Evolutionary conservation across 371 early-diverging fungal genomes (phyloP).

Genomic region (Nematocida sp.): DNA sequence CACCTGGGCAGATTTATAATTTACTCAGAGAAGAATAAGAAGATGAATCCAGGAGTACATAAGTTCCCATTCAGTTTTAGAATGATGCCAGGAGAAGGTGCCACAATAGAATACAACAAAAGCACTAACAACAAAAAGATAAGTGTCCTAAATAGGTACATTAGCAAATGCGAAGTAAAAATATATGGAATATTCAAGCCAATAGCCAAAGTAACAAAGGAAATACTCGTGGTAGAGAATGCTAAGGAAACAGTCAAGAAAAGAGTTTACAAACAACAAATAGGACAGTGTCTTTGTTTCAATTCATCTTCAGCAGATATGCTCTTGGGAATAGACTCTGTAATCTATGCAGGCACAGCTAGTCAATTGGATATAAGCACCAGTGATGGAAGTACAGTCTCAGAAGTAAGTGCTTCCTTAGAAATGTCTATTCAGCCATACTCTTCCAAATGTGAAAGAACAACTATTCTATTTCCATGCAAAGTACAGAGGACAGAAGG

Average conservation of each 20-base stretch:
- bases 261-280: slow-evolving; percentile 4
- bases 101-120: slow-evolving; percentile 45
- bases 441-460: background rate
- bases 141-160: slow-evolving; percentile 27
- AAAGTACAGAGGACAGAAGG: background rate
- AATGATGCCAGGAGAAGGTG: slow-evolving; percentile 31
- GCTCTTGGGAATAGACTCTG: slow-evolving; percentile 20
- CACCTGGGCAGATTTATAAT: slow-evolving; percentile 47
- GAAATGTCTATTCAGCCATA: slow-evolving; percentile 18
- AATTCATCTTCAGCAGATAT: background rate
- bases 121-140: slow-evolving; percentile 7
- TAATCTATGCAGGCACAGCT: slow-evolving; percentile 33
- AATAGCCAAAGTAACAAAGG: background rate
- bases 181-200: slow-evolving; percentile 52
- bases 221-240: slow-evolving; percentile 13
- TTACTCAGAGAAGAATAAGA: slow-evolving; percentile 1
- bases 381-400: background rate
- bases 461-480: slow-evolving; percentile 12
- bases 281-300: slow-evolving; percentile 28
- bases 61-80: slow-evolving; percentile 50
- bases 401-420: background rate
- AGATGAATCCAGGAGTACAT: slow-evolving; percentile 27
- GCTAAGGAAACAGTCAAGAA: background rate
- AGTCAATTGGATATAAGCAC: background rate
- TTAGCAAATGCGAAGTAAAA: slow-evolving; percentile 38